phyloP scores from a whole-genome alignment of 371 early-diverging fungal genomes.

The Parasitella parasitica region DNA sequence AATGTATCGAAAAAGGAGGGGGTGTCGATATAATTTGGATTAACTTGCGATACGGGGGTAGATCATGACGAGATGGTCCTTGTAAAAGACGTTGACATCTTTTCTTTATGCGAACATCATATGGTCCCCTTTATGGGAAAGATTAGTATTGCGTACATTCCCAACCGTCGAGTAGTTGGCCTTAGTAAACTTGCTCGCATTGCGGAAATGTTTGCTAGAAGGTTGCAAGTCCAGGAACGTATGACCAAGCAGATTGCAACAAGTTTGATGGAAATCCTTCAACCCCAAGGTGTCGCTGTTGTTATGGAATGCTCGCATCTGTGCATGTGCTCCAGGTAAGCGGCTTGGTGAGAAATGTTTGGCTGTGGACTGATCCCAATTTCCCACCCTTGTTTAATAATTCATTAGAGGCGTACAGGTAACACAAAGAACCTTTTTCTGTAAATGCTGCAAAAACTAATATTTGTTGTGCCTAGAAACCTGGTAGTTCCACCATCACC shows the following conservation, averaged over 20 bases:
- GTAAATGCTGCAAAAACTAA: neutral
- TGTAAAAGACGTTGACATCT: conserved; percentile 93
- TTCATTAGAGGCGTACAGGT: conserved; percentile 46
- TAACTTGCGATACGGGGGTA: conserved; percentile 11
- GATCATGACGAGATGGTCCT: conserved; percentile 99
- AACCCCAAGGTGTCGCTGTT: conserved; percentile 97
- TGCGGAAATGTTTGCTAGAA: conserved; percentile 95
- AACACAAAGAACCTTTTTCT: conserved; percentile 10
- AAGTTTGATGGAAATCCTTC: conserved; percentile 85
- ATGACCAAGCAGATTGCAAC: conserved; percentile 96
- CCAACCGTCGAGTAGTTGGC: conserved; percentile 93
- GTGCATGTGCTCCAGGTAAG: conserved; percentile 46
- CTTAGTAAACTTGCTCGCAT: conserved; percentile 96
- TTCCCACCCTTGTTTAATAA: conserved; percentile 18
- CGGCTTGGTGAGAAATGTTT: conserved; percentile 2
- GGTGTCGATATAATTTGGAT: conserved; percentile 21
- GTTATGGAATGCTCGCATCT: conserved; percentile 91
- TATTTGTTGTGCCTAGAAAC: conserved; percentile 64
- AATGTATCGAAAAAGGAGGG: conserved; percentile 13
- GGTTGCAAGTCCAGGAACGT: conserved; percentile 97
- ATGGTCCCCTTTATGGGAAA: conserved; percentile 97
- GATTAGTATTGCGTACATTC: conserved; percentile 96
- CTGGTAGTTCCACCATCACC: conserved; percentile 91
- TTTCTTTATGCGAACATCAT: conserved; percentile 98
- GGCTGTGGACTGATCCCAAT: conserved; percentile 1